These are phyloP conservation scores for Fraxinus angustifolia DNA, from an alignment of 305 asterid species.

Conservation along the genomic window DNA sequence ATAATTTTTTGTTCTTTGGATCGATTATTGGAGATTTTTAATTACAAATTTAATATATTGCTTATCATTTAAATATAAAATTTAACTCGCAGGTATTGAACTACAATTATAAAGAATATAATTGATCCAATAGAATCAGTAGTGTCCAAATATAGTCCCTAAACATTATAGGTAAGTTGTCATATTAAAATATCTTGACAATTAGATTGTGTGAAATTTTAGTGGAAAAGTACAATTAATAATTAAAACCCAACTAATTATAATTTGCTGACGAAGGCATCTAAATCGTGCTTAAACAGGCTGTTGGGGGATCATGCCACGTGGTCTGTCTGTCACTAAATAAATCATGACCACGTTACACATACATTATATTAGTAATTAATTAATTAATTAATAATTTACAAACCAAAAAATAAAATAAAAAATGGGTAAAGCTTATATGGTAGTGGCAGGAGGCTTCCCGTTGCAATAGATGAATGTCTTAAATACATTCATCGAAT, in stretches of 20 bases:
- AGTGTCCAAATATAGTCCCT: background rate
- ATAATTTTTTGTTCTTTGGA: background rate
- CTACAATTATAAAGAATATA: background rate
- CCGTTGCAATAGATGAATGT: background rate
- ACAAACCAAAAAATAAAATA: background rate
- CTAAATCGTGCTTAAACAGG: background rate
- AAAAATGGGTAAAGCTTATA: background rate
- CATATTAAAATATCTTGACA: background rate
- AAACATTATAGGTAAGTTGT: background rate
- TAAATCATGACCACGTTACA: background rate
- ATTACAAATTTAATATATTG: background rate
- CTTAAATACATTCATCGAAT: background rate
- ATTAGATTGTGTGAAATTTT: background rate
- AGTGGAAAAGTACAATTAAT: background rate
- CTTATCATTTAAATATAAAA: no score
- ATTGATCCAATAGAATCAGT: background rate
- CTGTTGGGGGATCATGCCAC: constrained; percentile 2
- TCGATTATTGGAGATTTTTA: no score
- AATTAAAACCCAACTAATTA: background rate
- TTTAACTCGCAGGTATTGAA: background rate
- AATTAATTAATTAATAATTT: background rate
- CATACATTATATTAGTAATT: background rate
- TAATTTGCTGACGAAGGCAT: background rate
- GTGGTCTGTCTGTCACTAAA: constrained; percentile 3
- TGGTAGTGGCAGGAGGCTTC: background rate